Conservation (phyloP, 225 moss, liverwort and hornwort species). For the Polytrichum formosum region DNA sequence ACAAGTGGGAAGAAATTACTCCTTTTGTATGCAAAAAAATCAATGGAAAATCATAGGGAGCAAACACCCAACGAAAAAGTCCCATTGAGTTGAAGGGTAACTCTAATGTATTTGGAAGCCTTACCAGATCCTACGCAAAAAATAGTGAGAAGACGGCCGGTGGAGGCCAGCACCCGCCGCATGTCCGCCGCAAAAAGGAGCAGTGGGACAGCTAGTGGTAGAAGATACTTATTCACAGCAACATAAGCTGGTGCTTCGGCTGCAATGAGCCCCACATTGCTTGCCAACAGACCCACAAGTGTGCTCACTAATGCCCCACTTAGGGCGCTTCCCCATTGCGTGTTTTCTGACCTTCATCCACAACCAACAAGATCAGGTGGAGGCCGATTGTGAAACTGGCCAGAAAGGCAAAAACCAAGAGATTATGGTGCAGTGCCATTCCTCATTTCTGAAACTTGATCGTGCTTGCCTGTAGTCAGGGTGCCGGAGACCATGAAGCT, state of each 20-base stretch:
- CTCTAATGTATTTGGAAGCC: neutral
- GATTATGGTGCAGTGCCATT: no score
- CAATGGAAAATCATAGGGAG: no score
- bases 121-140: conserved; percentile 89
- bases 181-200: conserved; percentile 91
- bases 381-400: no score
- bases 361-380: neutral
- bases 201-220: conserved; percentile 89
- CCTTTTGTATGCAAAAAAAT: neutral
- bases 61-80: no score
- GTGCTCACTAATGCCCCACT: conserved; percentile 97
- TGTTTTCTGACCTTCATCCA: conserved; percentile 84
- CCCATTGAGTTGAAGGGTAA: neutral
- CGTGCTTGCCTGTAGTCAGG: no score
- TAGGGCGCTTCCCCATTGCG: conserved; percentile 75
- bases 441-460: no score
- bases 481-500: no score
- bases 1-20: no score
- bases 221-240: conserved; percentile 78
- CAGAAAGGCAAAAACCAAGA: no score
- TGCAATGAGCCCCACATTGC: conserved; percentile 91
- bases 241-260: conserved; percentile 80
- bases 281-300: conserved; percentile 76
- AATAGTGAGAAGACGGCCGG: conserved; percentile 76
- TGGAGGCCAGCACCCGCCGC: conserved; percentile 73